Base-by-base conservation (phyloP, 345 rosid species). In the Ceriops decandra region DNA sequence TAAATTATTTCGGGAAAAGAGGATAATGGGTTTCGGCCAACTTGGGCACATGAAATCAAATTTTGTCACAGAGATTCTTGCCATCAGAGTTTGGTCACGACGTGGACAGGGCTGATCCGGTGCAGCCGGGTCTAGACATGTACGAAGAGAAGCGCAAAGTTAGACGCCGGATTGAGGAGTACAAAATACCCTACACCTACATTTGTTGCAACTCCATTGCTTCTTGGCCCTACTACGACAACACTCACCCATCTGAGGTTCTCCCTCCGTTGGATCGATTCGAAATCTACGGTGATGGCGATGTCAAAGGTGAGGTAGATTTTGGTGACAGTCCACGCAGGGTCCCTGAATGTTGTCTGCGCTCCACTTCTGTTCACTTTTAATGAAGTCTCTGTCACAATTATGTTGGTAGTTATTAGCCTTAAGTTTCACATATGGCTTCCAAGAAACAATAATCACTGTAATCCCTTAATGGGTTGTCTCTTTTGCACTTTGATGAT, bases 51-150 rank as follows among this genome's bases (percentile, higher is more conserved):
- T 28, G 2, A 4, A 3, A 13, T 17, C 11, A 4, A 3, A 13
- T 17, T 16, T 10, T 1, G 8, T 24, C 60, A 74, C 81, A 89
- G 95, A 84, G 90, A 49, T 89, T 86, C 52, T 72, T 87, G 77
- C 91, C 95, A 0, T 89, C 95, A 0, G 95, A 89, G 53, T 89
- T 89, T 9, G 95, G 95, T 17, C 95, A 89, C 62, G 95, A 87
- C 24, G 85, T 89, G 61, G 83, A 77, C 53, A 72, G 88, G 67
- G 80, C 95, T 5, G 77, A 84, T 0, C 95, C 95, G 1, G 90
- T 89, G 5, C 85, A 82, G 79, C 95, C 95, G 0, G 95, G 91
- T 1, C 76, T 81, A 5, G 0, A 0, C 0, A 82, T 85, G 90
- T 89, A 89, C 81, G 22, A 19, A 1, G 83, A 82, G 52, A 89